Percentiles rank a stretch among this genome's conserved stretches.
Evolutionary conservation across 75 land plant genomes (phyloP).

Genomic region (Cunninghamia lanceolata): DNA sequence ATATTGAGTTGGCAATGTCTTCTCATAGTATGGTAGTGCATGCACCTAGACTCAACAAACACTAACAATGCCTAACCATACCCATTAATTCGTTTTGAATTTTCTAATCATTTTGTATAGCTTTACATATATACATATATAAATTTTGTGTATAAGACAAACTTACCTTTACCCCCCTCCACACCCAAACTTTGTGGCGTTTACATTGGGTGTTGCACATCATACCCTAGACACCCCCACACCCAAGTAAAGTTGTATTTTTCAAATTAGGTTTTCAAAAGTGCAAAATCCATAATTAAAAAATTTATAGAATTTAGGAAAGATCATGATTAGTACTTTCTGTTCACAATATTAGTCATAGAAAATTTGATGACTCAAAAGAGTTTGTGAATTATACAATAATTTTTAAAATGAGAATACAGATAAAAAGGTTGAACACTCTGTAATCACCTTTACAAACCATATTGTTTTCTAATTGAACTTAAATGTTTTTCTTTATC

Average conservation of each 20-base stretch:
- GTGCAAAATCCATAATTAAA: neutral
- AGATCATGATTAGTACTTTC: neutral
- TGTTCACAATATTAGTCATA: neutral
- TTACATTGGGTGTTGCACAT: too few relatives aligned
- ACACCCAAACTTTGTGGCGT: neutral
- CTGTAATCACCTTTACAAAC: neutral
- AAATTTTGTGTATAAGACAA: neutral
- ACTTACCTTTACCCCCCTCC: neutral
- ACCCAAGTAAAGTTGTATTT: neutral
- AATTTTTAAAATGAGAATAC: neutral
- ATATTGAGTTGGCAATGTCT: neutral
- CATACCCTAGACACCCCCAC: neutral
- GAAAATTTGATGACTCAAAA: neutral
- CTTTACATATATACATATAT: neutral
- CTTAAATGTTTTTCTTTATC: neutral
- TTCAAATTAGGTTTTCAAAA: neutral
- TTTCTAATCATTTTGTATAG: neutral
- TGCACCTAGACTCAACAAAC: neutral
- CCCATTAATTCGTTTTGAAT: neutral
- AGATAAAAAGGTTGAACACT: neutral
- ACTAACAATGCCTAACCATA: neutral
- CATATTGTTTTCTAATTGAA: neutral
- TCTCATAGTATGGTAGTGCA: neutral
- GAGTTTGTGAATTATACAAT: neutral
- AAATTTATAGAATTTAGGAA: neutral